Conservation (phyloP, 2,329 filamentous ascomycete species). For the Aureobasidium sp. region DNA sequence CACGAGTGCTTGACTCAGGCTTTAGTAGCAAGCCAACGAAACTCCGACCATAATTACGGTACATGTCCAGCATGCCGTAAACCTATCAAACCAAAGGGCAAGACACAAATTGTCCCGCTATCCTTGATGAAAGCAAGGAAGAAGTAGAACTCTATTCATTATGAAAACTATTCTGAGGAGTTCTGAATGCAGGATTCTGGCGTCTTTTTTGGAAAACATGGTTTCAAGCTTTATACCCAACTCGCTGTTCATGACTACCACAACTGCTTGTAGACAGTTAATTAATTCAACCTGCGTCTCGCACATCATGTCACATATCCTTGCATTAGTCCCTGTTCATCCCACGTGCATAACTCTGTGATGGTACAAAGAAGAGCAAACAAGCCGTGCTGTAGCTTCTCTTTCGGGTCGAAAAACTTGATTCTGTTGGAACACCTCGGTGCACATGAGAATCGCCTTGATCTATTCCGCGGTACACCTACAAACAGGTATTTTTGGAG, state of each 20-base stretch:
- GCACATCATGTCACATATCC: background rate
- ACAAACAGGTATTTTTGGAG: background rate
- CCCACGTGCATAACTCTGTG: background rate
- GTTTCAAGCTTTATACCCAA: constrained; percentile 14
- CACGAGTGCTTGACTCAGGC: constrained; percentile 56
- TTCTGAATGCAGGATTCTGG: background rate
- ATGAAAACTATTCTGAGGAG: background rate
- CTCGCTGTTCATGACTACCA: background rate
- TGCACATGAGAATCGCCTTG: background rate
- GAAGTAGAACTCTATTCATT: background rate
- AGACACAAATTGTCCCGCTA: constrained; percentile 36
- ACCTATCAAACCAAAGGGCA: constrained; percentile 32
- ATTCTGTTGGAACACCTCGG: background rate
- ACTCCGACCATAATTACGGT: constrained; percentile 36
- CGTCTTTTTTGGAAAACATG: constrained; percentile 4
- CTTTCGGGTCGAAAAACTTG: background rate
- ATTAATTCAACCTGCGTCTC: background rate
- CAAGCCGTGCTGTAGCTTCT: background rate
- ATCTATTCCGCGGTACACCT: background rate
- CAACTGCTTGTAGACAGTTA: background rate
- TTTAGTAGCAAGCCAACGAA: constrained; percentile 50
- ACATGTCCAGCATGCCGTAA: constrained; percentile 45
- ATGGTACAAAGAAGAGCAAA: background rate
- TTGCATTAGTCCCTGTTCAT: background rate
- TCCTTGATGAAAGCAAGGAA: constrained; percentile 28